phyloP scores from a whole-genome alignment of 2,329 filamentous ascomycete species.

The Talaromyces sp. region DNA sequence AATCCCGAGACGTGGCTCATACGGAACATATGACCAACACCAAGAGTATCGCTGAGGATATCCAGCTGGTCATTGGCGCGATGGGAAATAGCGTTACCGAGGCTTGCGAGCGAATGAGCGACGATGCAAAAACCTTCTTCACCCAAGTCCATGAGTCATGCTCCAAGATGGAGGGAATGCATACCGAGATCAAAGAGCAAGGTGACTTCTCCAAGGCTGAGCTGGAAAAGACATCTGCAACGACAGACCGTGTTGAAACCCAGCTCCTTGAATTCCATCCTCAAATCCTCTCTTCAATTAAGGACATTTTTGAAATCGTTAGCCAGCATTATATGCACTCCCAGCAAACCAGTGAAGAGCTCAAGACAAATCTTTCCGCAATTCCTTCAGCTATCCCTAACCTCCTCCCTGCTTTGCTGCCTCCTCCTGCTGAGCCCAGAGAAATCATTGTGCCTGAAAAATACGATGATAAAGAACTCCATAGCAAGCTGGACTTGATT shows the following conservation, averaged over 20 bases:
- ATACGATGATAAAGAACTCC: conserved; percentile 57
- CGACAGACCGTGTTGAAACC: conserved; percentile 70
- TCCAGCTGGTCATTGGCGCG: conserved; percentile 80
- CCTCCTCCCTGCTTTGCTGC: conserved; percentile 50
- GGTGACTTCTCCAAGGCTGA: conserved; percentile 80
- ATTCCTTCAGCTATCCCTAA: conserved; percentile 51
- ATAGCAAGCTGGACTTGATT: conserved; percentile 54
- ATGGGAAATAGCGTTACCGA: conserved; percentile 77
- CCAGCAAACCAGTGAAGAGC: conserved; percentile 61
- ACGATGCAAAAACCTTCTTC: conserved; percentile 83
- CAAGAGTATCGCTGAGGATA: conserved; percentile 78
- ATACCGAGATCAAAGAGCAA: conserved; percentile 69
- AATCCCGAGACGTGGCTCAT: conserved; percentile 68
- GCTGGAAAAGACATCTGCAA: conserved; percentile 67
- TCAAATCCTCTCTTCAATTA: conserved; percentile 78
- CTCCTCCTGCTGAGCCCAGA: conserved; percentile 31
- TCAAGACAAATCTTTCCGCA: conserved; percentile 52
- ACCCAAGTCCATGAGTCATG: conserved; percentile 75
- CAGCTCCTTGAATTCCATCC: conserved; percentile 81
- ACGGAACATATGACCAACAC: conserved; percentile 70
- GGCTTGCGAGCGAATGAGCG: conserved; percentile 78
- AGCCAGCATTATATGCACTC: conserved; percentile 86
- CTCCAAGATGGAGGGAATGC: conserved; percentile 66
- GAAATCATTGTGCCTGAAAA: conserved; percentile 45
- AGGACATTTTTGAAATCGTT: conserved; percentile 78